These are phyloP conservation scores for Aurinia saxatilis DNA, from an alignment of 345 rosid species.

Conservation along the genomic window DNA sequence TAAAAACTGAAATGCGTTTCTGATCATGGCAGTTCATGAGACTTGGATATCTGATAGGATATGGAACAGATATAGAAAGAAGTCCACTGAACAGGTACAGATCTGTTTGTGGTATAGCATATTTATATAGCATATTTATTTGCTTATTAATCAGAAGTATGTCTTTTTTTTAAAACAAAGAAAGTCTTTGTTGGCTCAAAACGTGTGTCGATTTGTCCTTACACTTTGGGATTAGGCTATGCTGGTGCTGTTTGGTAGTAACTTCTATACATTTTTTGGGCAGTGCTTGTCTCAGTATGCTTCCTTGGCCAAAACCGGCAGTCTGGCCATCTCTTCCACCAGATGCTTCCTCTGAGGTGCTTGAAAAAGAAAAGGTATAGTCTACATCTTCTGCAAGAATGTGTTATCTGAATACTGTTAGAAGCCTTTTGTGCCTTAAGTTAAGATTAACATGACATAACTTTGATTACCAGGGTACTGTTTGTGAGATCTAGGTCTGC, in stretches of 20 bases:
- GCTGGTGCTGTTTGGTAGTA: conserved; percentile 2
- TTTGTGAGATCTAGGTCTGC: conserved; percentile 4
- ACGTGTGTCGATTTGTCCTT: not conserved
- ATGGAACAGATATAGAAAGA: conserved; percentile 81
- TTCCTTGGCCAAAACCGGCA: conserved; percentile 96
- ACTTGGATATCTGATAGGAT: conserved; percentile 88
- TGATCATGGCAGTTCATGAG: conserved; percentile 80
- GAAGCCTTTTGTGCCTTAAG: not conserved
- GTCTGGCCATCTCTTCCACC: conserved; percentile 91
- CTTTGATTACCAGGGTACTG: conserved; percentile 3
- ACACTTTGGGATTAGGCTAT: conserved; percentile 3
- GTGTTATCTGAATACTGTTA: not conserved
- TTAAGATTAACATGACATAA: not conserved
- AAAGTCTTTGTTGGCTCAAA: not conserved
- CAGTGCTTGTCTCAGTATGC: conserved; percentile 98
- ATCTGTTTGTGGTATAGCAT: conserved; percentile 1
- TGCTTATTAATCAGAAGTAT: not conserved
- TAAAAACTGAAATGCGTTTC: conserved; percentile 17
- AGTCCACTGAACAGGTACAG: conserved; percentile 90
- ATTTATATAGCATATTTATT: not conserved
- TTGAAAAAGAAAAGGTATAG: conserved; percentile 90
- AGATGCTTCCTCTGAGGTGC: conserved; percentile 76
- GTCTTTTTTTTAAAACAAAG: conserved; percentile 1
- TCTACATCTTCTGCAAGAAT: conserved; percentile 19
- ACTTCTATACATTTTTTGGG: conserved; percentile 25